Base-by-base conservation (phyloP, 2,329 filamentous ascomycete genomes). In the Grosmannia serpens region DNA sequence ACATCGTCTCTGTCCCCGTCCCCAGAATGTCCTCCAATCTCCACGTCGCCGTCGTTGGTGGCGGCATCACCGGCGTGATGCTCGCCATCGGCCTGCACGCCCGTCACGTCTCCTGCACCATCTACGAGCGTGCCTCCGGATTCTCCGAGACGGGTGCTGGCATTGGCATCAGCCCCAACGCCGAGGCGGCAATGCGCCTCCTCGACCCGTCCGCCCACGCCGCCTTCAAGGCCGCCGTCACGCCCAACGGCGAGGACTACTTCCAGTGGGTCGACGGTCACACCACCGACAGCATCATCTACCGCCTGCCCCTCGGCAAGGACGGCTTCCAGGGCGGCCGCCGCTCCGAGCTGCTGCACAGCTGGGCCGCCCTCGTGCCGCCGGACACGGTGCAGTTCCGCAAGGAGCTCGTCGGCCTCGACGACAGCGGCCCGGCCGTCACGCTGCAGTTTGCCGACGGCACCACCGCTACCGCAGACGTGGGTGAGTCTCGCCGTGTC, bases 151-250 rank as follows among this genome's bases (percentile, higher is more conserved):
- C 76, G 5, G 79, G 79, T 0, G 77, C 78, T 0, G 79, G 78
- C 9, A 75, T 81, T 29, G 77, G 75, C 3, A 75, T 80, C 63
- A 75, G 72, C 9, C 76, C 76, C n/a, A 79, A 79, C 61, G 77
- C 77, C 2, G 73, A 79, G 61, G 68, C 69, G 13, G 76, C 77
- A 17, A 74, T 81, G 69, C 62, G 60, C 7, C 56, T 67, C 17
- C 66, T 77, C 9, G 70, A 73, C 56, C 70, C 71, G 0, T 65
- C 66, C 71, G 63, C 75, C 0, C 65, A 72, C 46, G 66, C 65
- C 0, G 70, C 73, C 0, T 77, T 70, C 64, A 71, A 73, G 60
- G 60, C 61, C 6, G 67, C 73, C 1, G 67, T 70, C 15, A 71
- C 70, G 53, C 68, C 70, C 24, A 73, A 74, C 61, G 67, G 70